phyloP scores from a whole-genome alignment of 805 yeast genomes.

The Saccharomyces kudriavzevii region DNA sequence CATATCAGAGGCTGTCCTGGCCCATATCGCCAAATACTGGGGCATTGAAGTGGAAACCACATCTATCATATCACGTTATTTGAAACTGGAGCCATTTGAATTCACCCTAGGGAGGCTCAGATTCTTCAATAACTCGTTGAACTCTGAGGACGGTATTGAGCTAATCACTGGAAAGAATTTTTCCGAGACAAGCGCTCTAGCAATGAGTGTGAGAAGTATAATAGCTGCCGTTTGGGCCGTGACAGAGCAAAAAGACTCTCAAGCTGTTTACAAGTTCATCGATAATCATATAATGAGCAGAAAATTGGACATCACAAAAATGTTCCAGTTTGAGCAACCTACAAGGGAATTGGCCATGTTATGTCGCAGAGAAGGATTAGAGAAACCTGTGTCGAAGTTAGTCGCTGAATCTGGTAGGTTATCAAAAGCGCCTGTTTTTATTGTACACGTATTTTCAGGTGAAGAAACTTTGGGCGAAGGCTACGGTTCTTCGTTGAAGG shows the following conservation, averaged over 20 bases:
- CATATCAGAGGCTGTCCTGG: constrained; percentile 57
- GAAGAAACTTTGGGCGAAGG: constrained; percentile 83
- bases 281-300: constrained; percentile 72
- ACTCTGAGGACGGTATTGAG: constrained; percentile 44
- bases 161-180: constrained; percentile 35
- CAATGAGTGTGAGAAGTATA: constrained; percentile 72
- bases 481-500: constrained; percentile 80
- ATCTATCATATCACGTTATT: constrained; percentile 54
- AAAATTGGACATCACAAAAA: constrained; percentile 59
- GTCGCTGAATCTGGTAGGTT: constrained; percentile 90
- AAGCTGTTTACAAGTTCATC: constrained; percentile 60
- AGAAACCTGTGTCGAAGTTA: constrained; percentile 70
- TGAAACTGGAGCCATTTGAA: constrained; percentile 60
- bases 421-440: constrained; percentile 74
- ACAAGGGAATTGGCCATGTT: constrained; percentile 73
- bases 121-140: constrained; percentile 30
- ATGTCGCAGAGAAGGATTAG: constrained; percentile 66
- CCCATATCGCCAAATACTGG: constrained; percentile 68
- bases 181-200: constrained; percentile 33
- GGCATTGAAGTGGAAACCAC: constrained; percentile 76
- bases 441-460: constrained; percentile 88
- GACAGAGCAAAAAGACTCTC: constrained; percentile 38
- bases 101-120: constrained; percentile 65
- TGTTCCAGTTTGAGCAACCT: constrained; percentile 80
- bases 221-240: constrained; percentile 78